These are phyloP conservation scores for Saussurea involucrata DNA, from an alignment of 129 eudicot genomes.

Conservation along the genomic window DNA sequence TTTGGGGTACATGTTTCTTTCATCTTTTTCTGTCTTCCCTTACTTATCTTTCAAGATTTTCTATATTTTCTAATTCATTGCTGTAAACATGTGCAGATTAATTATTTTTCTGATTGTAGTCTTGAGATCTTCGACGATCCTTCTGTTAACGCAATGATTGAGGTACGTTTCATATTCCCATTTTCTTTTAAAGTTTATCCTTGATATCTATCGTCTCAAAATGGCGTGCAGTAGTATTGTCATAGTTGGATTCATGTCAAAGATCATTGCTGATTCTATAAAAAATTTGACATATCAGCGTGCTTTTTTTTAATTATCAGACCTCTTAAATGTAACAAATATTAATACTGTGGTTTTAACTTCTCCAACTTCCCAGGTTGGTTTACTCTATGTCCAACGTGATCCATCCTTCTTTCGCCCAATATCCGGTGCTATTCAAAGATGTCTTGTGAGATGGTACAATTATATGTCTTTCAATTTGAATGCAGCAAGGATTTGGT, in stretches of 20 bases:
- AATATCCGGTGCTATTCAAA: conserved; percentile 69
- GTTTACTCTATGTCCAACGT: conserved; percentile 83
- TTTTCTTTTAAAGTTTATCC: conserved; percentile 1
- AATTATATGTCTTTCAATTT: conserved; percentile 7
- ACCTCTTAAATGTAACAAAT: not conserved
- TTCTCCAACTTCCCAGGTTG: conserved; percentile 51
- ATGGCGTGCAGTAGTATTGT: conserved; percentile 1
- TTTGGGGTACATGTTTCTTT: conserved; percentile 64
- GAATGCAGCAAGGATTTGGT: not conserved
- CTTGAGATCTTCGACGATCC: conserved; percentile 95
- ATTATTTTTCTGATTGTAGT: conserved; percentile 83
- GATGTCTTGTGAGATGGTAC: conserved; percentile 98
- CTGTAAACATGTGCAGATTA: conserved; percentile 56
- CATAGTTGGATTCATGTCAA: conserved; percentile 12
- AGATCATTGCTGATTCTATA: not conserved
- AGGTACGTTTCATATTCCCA: conserved; percentile 39
- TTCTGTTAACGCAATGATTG: conserved; percentile 69
- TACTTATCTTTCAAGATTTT: not conserved
- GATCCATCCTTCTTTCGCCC: conserved; percentile 92
- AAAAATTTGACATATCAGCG: not conserved
- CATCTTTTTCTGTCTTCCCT: not conserved
- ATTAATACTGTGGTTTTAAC: not conserved
- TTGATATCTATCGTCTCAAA: not conserved
- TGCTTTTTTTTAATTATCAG: not conserved
- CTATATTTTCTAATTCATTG: not conserved